phyloP scores from a whole-genome alignment of 148 eudicot species.

The Chenopodium quinoa region DNA sequence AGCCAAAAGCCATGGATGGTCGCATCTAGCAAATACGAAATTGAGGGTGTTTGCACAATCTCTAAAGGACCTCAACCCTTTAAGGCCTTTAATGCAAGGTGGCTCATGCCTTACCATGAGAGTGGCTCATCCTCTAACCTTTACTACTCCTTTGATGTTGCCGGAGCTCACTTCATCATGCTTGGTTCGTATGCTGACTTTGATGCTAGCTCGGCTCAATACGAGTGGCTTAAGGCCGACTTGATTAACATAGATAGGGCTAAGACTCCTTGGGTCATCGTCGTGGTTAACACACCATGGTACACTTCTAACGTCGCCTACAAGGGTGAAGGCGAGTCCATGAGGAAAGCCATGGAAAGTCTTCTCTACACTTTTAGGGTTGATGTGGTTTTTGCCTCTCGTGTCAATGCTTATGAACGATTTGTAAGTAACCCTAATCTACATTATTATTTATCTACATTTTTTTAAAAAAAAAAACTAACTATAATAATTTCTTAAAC shows the following conservation, averaged over 20 bases:
- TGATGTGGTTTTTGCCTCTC: conserved; percentile 72
- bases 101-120: conserved; percentile 77
- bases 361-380: conserved; percentile 57
- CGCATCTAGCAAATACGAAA: conserved; percentile 70
- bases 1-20: conserved; percentile 92
- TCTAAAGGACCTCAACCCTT: conserved; percentile 60
- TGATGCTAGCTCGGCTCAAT: conserved; percentile 61
- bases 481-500: no score
- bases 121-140: conserved; percentile 76
- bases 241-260: conserved; percentile 42
- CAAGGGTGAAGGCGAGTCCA: conserved; percentile 76
- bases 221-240: conserved; percentile 68
- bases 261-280: conserved; percentile 72
- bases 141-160: conserved; percentile 79
- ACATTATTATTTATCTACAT: background rate
- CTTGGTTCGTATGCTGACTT: conserved; percentile 70
- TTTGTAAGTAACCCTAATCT: conserved; percentile 51
- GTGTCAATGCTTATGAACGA: conserved; percentile 89
- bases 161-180: conserved; percentile 64
- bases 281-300: conserved; percentile 76
- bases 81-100: conserved; percentile 73
- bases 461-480: no score
- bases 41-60: conserved; percentile 62
- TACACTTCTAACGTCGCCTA: conserved; percentile 74
- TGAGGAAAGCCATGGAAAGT: conserved; percentile 74